Percentiles rank a stretch among this genome's conserved stretches.
Evolutionary conservation across 2,329 filamentous ascomycete species (phyloP).

Genomic region (Dothiorella sarmentorum): DNA sequence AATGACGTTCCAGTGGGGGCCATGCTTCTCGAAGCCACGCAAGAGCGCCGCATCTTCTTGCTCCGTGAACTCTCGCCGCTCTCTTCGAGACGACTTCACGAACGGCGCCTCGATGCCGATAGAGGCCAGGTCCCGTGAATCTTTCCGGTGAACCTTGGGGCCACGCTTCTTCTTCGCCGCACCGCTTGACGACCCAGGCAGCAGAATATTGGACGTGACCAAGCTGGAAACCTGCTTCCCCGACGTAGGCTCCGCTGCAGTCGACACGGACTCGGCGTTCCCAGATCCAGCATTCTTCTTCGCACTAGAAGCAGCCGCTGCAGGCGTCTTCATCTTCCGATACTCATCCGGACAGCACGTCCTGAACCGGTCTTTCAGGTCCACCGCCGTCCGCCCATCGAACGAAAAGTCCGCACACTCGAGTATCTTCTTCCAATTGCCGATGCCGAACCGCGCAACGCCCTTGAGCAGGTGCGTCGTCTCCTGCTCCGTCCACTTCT

Average conservation of each 20-base stretch:
- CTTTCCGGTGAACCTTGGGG: conserved; percentile 24
- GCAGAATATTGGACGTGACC: background rate
- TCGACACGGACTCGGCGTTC: background rate
- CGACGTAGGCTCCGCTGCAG: background rate
- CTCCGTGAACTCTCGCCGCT: conserved; percentile 54
- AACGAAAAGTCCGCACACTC: conserved; percentile 56
- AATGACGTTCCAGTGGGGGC: conserved; percentile 59
- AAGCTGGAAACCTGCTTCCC: background rate
- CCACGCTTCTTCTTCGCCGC: conserved; percentile 12
- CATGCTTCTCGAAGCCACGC: conserved; percentile 57
- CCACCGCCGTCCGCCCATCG: conserved; percentile 56
- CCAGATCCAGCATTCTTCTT: background rate
- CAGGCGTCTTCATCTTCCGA: conserved; percentile 26
- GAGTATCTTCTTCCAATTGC: conserved; percentile 63
- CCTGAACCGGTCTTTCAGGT: conserved; percentile 61
- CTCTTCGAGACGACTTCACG: conserved; percentile 49
- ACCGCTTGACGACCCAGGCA: background rate
- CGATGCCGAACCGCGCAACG: conserved; percentile 59
- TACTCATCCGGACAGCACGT: conserved; percentile 53
- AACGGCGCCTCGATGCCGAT: conserved; percentile 52
- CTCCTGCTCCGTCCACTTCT: conserved; percentile 62
- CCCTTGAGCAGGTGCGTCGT: conserved; percentile 56
- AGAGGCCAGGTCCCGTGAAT: conserved; percentile 33
- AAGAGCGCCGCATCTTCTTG: conserved; percentile 58
- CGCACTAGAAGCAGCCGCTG: background rate